These are phyloP conservation scores for Xylariales sp. DNA, from an alignment of 2,329 filamentous ascomycete genomes.

Conservation along the genomic window DNA sequence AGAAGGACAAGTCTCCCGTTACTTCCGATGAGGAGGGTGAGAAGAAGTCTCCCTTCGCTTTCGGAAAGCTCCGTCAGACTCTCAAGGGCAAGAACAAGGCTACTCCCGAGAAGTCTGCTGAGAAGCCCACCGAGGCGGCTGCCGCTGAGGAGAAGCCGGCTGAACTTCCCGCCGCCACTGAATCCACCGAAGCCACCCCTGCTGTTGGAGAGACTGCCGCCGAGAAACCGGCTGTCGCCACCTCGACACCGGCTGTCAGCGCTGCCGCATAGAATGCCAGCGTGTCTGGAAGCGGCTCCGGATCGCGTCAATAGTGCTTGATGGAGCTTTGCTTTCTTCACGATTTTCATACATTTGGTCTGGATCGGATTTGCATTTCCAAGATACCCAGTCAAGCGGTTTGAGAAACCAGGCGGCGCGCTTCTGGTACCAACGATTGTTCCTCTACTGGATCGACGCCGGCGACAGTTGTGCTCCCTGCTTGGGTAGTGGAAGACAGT, in stretches of 20 bases:
- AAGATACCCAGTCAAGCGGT: conserved; percentile 26
- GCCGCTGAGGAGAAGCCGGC: conserved; percentile 15
- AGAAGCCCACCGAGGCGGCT: conserved; percentile 15
- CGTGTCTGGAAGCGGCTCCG: neutral
- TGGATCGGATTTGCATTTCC: conserved; percentile 33
- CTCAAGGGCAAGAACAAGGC: conserved; percentile 29
- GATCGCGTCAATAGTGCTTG: neutral
- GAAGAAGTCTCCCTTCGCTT: conserved; percentile 51
- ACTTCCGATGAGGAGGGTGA: conserved; percentile 58
- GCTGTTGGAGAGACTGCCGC: conserved; percentile 14
- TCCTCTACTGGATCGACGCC: neutral
- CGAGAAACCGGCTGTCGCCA: conserved; percentile 24
- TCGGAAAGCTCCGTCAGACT: conserved; percentile 51
- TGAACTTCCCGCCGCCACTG: conserved; percentile 20
- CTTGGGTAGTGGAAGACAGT: conserved; percentile 14
- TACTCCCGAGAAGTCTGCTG: conserved; percentile 14
- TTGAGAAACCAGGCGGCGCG: conserved; percentile 1
- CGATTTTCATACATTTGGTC: conserved; percentile 20
- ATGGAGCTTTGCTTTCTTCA: conserved; percentile 1
- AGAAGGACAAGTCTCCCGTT: conserved; percentile 65
- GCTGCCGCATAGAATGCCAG: conserved; percentile 26
- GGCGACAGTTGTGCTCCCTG: neutral
- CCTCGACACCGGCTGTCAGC: conserved; percentile 26
- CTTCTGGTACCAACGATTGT: conserved; percentile 9
- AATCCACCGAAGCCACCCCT: conserved; percentile 16